These are phyloP conservation scores for Lipomyces lipofer DNA, from an alignment of 805 yeast species.

Conservation along the genomic window DNA sequence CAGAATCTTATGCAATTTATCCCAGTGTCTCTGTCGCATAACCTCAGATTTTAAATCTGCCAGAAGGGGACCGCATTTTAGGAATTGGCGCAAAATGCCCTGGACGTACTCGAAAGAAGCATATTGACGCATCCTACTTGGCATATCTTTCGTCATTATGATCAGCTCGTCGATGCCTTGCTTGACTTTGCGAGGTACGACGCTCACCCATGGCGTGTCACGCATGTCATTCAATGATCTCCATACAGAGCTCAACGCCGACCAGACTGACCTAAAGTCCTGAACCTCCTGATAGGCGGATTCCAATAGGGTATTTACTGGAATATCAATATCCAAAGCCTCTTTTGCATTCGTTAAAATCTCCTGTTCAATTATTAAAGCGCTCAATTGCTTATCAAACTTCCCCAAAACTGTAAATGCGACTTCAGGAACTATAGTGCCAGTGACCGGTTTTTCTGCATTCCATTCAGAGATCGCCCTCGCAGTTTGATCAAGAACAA, in stretches of 20 bases:
- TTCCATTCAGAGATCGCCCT: conserved; percentile 26
- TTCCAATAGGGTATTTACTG: conserved; percentile 37
- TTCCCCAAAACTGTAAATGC: conserved; percentile 34
- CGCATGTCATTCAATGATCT: conserved; percentile 48
- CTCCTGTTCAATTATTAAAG: conserved; percentile 22
- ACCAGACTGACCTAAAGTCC: conserved; percentile 66
- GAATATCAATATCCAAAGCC: conserved; percentile 42
- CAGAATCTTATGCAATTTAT: conserved; percentile 21
- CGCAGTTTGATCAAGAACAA: conserved; percentile 11
- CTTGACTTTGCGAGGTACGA: conserved; percentile 50
- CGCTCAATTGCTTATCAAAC: conserved; percentile 35
- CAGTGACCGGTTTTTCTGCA: conserved; percentile 37
- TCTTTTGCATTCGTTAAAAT: conserved; percentile 41
- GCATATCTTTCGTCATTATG: conserved; percentile 51
- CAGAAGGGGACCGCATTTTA: conserved; percentile 45
- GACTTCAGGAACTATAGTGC: conserved; percentile 34
- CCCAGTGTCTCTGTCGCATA: conserved; percentile 70
- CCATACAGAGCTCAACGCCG: conserved; percentile 55
- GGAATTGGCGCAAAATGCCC: conserved; percentile 44
- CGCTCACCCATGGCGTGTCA: conserved; percentile 49
- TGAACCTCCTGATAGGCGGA: conserved; percentile 50
- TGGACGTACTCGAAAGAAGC: conserved; percentile 66
- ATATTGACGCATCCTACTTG: conserved; percentile 62
- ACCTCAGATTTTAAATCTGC: conserved; percentile 55
- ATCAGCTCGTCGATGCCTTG: conserved; percentile 54